Base-by-base conservation (phyloP, 2,329 filamentous ascomycete genomes). In the Westerdykella sp. region DNA sequence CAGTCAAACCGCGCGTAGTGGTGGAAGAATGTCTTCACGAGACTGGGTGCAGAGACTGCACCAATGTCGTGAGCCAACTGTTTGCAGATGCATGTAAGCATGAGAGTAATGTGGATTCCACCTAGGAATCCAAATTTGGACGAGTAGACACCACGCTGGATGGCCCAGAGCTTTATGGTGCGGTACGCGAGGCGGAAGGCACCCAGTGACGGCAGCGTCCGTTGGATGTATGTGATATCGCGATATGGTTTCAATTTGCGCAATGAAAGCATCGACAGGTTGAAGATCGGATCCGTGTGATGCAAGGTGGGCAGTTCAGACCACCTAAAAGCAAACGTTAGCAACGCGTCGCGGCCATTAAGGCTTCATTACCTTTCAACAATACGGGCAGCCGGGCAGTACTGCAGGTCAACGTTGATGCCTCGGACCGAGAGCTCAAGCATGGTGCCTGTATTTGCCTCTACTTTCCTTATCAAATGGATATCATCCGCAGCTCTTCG, bases 41-140 rank as follows among this genome's bases (percentile, higher is more conserved):
- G 66, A 37, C 78, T 74, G 1, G 73, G 60, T 1, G 75, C 69
- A 0, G 74, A 73, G 1, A 73, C 55, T 0, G 56, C 41, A 14
- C 61, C 59, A 7, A 53, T 54, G 18, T 54, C 44, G 30, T 51
- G 46, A 7, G 45, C 47, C 9, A 64, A 48, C 4, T 63, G 61
- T 59, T 85, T 85, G 61, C 74, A 76, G 1, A 85, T 65, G 13
- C 77, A 74, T 0, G 77, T 73, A 7, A 86, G 68, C 56, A 86
- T 69, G 16, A 84, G 63, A 0, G 78, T 75, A 41, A 86, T 77
- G 50, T 85, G 81, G 15, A 84, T 77, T 3, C 81, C 81, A 5
- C 79, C 76, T 0, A 86, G 69, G 46, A 79, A 82, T 0, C 83
- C 83, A 51, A 84, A 84, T 38, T 74, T 78, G 1, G 80, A 74